A percentile compares a stretch with the other conserved stretches of the same genome.
These are phyloP conservation scores for Dictyostelium brefeldianum DNA, from an alignment of 78 protist genomes.

Conservation along the genomic window DNA sequence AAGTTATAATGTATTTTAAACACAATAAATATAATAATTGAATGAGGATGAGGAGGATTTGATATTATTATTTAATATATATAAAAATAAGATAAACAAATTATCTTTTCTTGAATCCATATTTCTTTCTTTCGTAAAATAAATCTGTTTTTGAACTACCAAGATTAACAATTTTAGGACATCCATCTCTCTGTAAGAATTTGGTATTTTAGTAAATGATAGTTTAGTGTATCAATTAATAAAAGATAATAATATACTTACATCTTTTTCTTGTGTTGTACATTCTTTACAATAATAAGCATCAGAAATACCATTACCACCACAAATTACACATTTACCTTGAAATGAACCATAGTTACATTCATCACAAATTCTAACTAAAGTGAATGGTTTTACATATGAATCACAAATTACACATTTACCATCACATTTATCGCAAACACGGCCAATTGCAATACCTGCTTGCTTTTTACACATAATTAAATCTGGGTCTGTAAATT, in stretches of 20 bases:
- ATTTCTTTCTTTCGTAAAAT: slow-evolving; percentile 95
- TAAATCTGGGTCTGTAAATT: slow-evolving; percentile 84
- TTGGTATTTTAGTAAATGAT: neutral
- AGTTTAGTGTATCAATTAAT: neutral
- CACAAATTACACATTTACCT: slow-evolving; percentile 95
- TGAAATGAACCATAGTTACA: slow-evolving; percentile 96
- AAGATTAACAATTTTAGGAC: slow-evolving; percentile 96
- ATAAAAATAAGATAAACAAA: too few species aligned
- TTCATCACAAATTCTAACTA: slow-evolving; percentile 97
- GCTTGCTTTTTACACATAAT: slow-evolving; percentile 95
- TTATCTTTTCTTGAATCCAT: slow-evolving; percentile 87
- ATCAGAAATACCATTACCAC: slow-evolving; percentile 93
- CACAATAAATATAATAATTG: too few species aligned
- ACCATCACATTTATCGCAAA: slow-evolving; percentile 96
- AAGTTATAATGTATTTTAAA: too few species aligned
- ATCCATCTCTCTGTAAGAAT: slow-evolving; percentile 92
- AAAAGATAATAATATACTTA: slow-evolving; percentile 14
- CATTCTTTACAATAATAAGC: slow-evolving; percentile 97
- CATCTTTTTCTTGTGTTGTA: slow-evolving; percentile 95
- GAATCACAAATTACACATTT: slow-evolving; percentile 97
- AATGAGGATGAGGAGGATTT: too few species aligned
- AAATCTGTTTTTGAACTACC: slow-evolving; percentile 93
- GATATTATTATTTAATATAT: too few species aligned
- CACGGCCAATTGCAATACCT: slow-evolving; percentile 92
- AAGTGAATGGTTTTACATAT: slow-evolving; percentile 90